Base-by-base conservation (phyloP, 805 yeast genomes). In the Lipomyces kockii region DNA sequence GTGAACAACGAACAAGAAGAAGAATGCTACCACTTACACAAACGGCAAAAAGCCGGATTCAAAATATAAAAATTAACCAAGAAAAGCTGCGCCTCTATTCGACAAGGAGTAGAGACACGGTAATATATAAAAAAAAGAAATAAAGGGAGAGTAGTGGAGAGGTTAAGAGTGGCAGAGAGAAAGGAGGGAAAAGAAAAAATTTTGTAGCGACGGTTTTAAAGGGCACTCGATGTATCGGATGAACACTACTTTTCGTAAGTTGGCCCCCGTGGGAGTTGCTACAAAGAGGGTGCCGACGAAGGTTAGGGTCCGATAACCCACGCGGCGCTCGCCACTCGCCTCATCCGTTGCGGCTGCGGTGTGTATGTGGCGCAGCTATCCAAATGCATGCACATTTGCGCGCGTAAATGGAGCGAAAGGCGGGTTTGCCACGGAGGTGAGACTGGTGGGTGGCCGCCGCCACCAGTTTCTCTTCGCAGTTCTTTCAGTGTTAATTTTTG, bases 101-200 rank as follows among this genome's bases (percentile, higher is more conserved):
- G 34, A 25, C 27, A 58, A 20, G 25, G 61, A 39, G 63, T 54
- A 59, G 58, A 46, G 63, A 51, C 49, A 34, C 11, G 63, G 39
- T 43, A 58, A 37, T 20, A 39, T n/a, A 62, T 11, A 34, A 63
- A 3, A 58, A 39, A 56, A 32, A 49, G 49, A 58, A 58, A 56
- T 27, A 20, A 60, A 63, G 54, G 27, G 27, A 37, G 22, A 43
- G 39, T 29, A 14, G 39, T n/a, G 51, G 22, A 29, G 55, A 59
- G 46, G 34, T 8, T 22, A 22, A 43, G 54, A 52, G 56, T 35
- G 56, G 46, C 5, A 14, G 49, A 53, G 56, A 49, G 29, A 25
- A 52, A 53, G 46, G 46, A 35, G 62, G 57, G 58, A 63, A 58
- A 59, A 25, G 32, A 67, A 61, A 29, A 56, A 63, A 59, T 43